phyloP scores from a whole-genome alignment of 495 filamentous ascomycete species.

The Penicillium longicatenatum region DNA sequence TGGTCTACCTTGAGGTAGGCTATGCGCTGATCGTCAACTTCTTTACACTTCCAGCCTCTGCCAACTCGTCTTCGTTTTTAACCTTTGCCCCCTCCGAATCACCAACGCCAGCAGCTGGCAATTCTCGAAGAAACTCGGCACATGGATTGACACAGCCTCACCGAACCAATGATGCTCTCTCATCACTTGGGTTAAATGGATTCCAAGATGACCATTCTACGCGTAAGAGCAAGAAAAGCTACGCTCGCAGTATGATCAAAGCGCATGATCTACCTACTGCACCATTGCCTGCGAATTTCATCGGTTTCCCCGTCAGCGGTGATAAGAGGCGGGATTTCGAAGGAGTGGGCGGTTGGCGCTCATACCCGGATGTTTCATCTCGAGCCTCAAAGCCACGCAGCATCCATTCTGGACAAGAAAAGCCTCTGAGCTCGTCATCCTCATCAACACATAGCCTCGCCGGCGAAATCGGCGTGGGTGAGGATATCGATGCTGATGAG shows the following conservation, averaged over 20 bases:
- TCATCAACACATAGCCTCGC: conserved; percentile 41
- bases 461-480: conserved; percentile 17
- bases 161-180: conserved; percentile 20
- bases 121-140: conserved; percentile 32
- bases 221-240: conserved; percentile 18
- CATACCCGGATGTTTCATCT: conserved; percentile 21
- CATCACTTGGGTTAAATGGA: conserved; percentile 13
- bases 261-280: conserved; percentile 22
- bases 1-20: conserved; percentile 71
- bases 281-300: conserved; percentile 6
- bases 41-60: conserved; percentile 46
- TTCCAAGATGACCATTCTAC: conserved; percentile 12
- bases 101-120: conserved; percentile 30
- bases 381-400: conserved; percentile 33
- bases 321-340: conserved; percentile 72
- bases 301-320: conserved; percentile 38
- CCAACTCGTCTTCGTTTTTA: conserved; percentile 32
- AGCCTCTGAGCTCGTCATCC: conserved; percentile 30
- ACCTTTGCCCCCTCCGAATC: conserved; percentile 37
- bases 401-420: conserved; percentile 15
- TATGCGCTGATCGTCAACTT: conserved; percentile 60
- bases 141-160: conserved; percentile 22
- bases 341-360: conserved; percentile 81
- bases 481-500: conserved; percentile 52
- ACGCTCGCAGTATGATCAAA: conserved; percentile 26